phyloP scores from a whole-genome alignment of 352 stramenopile genomes.

The Pythium apleroticum region DNA sequence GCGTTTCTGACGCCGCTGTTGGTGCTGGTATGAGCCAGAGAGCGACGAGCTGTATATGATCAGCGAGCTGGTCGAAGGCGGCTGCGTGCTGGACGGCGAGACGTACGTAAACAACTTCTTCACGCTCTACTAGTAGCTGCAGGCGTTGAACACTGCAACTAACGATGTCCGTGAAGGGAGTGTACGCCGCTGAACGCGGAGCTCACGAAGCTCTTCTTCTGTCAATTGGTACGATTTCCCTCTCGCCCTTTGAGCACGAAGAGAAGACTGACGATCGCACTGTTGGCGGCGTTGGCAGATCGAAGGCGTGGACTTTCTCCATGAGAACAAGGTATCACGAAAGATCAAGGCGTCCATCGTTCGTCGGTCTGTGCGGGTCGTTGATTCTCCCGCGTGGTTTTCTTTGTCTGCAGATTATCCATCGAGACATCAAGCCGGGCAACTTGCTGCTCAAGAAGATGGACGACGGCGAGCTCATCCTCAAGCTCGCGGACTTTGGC shows the following conservation, averaged over 20 bases:
- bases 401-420: conserved; percentile 52
- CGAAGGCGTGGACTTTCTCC: conserved; percentile 79
- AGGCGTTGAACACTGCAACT: no score
- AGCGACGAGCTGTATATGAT: conserved; percentile 84
- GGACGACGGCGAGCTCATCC: conserved; percentile 55
- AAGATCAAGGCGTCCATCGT: no score
- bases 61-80: conserved; percentile 75
- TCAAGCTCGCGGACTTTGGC: conserved; percentile 83
- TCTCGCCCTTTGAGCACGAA: not conserved
- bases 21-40: conserved; percentile 36
- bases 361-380: no score
- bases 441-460: conserved; percentile 70
- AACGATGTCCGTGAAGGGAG: conserved; percentile 44
- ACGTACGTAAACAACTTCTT: no score
- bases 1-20: not conserved
- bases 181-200: conserved; percentile 64
- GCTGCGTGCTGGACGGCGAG: conserved; percentile 64
- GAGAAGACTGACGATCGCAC: not conserved
- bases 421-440: conserved; percentile 81
- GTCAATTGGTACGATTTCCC: conserved; percentile 51
- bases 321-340: conserved; percentile 82
- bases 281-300: conserved; percentile 38
- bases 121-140: no score
- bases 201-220: conserved; percentile 72
- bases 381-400: no score